These are phyloP conservation scores for Psilocybe subaeruginosa DNA, from an alignment of 768 basidiomycete species.

Conservation along the genomic window DNA sequence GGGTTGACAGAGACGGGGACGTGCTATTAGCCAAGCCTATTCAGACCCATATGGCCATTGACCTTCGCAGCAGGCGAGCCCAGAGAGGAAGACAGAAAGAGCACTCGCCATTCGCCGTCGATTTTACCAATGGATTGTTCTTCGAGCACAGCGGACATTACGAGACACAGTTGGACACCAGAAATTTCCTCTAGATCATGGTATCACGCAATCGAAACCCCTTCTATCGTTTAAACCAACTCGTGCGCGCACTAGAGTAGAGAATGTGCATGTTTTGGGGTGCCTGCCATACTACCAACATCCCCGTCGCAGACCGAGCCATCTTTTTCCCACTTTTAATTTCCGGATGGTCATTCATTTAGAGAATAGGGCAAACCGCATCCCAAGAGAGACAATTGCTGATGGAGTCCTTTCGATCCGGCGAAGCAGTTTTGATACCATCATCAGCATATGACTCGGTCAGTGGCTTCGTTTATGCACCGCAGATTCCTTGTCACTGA, in stretches of 20 bases:
- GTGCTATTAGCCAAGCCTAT: neutral
- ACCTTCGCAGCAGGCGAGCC: neutral
- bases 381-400: constrained; percentile 5
- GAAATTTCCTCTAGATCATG: constrained; percentile 8
- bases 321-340: constrained; percentile 1
- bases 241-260: neutral
- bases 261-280: constrained; percentile 11
- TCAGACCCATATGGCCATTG: neutral
- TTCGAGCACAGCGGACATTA: constrained; percentile 12
- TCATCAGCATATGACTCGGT: constrained; percentile 6
- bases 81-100: neutral
- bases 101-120: neutral
- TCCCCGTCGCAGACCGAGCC: constrained; percentile 3
- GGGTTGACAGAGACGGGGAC: neutral
- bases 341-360: constrained; percentile 3
- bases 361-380: constrained; percentile 4
- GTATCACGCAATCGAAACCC: neutral
- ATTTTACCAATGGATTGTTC: neutral
- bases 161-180: constrained; percentile 1
- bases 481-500: neutral
- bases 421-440: constrained; percentile 13
- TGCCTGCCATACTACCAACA: constrained; percentile 1
- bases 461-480: constrained; percentile 6
- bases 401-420: constrained; percentile 2
- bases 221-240: neutral